Evolutionary conservation across 129 eudicot genomes (phyloP).

Genomic region (Artemisia argyi): DNA sequence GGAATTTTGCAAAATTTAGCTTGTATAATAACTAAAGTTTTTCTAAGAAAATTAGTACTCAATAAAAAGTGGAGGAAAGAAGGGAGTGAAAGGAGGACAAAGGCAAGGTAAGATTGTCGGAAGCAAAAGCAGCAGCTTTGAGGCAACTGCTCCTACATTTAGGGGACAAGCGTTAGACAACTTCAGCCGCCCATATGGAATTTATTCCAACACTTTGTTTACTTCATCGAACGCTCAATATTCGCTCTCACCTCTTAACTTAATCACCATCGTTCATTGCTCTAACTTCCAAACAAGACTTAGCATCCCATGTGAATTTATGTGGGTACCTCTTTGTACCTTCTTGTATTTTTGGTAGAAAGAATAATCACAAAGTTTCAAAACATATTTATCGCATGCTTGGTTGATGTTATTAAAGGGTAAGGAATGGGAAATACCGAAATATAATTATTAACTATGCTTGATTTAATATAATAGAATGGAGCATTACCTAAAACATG

Average conservation of each 20-base stretch:
- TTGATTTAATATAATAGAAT: too few species aligned
- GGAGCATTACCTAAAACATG: too few species aligned
- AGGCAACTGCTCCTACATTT: conserved; percentile 50
- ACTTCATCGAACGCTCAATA: conserved; percentile 13
- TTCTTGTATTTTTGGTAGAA: too few species aligned
- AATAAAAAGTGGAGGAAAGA: neutral
- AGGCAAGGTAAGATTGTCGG: conserved; percentile 65
- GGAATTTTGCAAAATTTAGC: too few species aligned
- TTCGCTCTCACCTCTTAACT: neutral
- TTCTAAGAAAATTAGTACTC: neutral
- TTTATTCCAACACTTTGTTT: conserved; percentile 1
- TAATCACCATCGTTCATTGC: conserved; percentile 6
- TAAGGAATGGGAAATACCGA: too few species aligned
- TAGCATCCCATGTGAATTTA: too few species aligned
- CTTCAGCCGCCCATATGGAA: conserved; percentile 67
- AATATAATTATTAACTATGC: too few species aligned
- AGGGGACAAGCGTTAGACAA: conserved; percentile 77
- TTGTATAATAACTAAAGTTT: neutral
- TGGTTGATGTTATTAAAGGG: too few species aligned
- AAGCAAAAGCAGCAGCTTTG: conserved; percentile 49
- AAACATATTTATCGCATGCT: too few species aligned
- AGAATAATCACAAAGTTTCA: too few species aligned
- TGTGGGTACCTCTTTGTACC: too few species aligned
- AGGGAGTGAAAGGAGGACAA: conserved; percentile 59
- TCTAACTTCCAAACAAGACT: too few species aligned